Conservation (phyloP, 192 early-diverging fungal species). For the Chytriomyces sp. region DNA sequence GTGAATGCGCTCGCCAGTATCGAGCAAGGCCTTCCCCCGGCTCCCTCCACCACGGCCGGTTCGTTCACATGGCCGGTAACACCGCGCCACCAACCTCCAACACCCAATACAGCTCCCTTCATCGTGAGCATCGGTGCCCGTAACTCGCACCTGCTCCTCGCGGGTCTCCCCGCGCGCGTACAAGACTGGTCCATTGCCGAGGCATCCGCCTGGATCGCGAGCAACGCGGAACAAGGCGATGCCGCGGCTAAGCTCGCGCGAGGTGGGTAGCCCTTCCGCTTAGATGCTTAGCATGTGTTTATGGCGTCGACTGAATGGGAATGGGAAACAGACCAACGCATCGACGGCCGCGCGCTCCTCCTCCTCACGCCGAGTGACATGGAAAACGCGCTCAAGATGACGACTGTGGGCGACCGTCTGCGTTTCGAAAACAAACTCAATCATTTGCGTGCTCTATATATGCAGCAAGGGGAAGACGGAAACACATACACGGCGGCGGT, state of each 20-base stretch:
- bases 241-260: neutral
- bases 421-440: neutral
- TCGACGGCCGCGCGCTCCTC: neutral
- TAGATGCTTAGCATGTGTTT: neutral
- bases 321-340: conserved; percentile 2
- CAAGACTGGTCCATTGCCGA: neutral
- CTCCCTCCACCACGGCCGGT: neutral
- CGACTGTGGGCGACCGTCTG: neutral
- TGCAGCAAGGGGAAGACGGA: too few relatives aligned
- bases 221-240: neutral
- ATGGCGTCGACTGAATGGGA: neutral
- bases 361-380: neutral
- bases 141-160: neutral
- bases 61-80: neutral
- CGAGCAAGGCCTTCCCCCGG: neutral
- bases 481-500: neutral
- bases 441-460: too few relatives aligned
- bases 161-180: neutral
- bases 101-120: too few relatives aligned
- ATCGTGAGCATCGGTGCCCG: neutral
- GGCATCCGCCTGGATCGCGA: neutral
- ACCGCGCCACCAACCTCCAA: neutral
- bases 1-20: neutral
- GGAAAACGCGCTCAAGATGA: neutral
- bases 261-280: neutral